Percentiles rank a stretch among this genome's conserved stretches.
These are phyloP conservation scores for Gracilaria domingensis DNA, from an alignment of 23 red algal species.

Conservation along the genomic window DNA sequence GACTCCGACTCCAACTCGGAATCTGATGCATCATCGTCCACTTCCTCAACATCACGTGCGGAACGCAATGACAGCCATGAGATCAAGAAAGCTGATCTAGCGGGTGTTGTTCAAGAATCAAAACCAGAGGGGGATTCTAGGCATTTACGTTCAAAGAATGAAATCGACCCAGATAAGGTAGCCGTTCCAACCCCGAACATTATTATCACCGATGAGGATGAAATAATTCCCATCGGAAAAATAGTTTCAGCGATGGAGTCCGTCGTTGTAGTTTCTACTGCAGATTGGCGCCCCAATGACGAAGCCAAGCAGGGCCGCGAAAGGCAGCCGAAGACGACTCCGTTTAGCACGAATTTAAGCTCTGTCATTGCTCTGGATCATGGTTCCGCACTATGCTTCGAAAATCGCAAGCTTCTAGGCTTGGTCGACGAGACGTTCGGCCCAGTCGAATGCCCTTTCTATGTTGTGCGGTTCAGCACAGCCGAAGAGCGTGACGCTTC, in stretches of 20 bases:
- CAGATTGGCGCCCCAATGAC: neutral
- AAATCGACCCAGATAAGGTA: slow-evolving; percentile 6
- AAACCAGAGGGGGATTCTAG: neutral
- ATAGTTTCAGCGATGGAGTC: slow-evolving; percentile 17
- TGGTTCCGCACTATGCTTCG: slow-evolving; percentile 29
- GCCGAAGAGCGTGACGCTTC: slow-evolving; percentile 19
- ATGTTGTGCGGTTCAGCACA: slow-evolving; percentile 46
- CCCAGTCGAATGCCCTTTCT: slow-evolving; percentile 47
- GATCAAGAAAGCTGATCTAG: neutral
- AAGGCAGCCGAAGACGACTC: neutral
- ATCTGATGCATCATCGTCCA: neutral
- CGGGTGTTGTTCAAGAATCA: neutral
- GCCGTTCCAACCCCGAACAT: neutral
- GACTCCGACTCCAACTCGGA: neutral
- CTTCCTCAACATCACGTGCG: neutral
- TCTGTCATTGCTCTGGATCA: slow-evolving; percentile 30
- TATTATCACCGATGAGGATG: neutral
- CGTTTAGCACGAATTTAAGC: neutral
- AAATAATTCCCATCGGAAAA: slow-evolving; percentile 6
- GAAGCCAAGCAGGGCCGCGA: neutral
- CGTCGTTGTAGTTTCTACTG: slow-evolving; percentile 10
- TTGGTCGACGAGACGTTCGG: slow-evolving; percentile 62
- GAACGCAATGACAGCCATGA: no score
- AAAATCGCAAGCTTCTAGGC: slow-evolving; percentile 32
- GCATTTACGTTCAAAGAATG: slow-evolving; percentile 30